Conservation (phyloP, 164 flowering plant species). For the Vitis amurensis region DNA sequence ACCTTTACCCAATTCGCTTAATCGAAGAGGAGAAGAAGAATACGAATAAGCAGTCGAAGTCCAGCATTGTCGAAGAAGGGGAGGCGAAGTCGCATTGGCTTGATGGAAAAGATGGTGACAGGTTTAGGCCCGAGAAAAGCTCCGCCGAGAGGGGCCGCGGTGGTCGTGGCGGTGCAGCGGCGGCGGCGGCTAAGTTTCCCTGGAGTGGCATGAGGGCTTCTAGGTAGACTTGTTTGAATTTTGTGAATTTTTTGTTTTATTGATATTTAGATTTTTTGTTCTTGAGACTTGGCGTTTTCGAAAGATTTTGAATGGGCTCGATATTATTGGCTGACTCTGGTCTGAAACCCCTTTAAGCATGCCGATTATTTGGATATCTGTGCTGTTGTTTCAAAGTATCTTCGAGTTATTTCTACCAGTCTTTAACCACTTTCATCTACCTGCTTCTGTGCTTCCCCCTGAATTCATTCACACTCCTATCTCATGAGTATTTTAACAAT, state of each 20-base stretch:
- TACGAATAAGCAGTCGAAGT: constrained; percentile 39
- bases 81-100: constrained; percentile 63
- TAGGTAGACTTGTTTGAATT: constrained; percentile 17
- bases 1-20: constrained; percentile 53
- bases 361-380: neutral
- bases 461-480: too few relatives aligned
- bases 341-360: neutral
- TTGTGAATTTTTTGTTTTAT: neutral
- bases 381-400: too few relatives aligned
- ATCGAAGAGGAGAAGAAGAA: constrained; percentile 58
- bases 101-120: constrained; percentile 29
- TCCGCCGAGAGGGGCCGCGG: neutral
- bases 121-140: constrained; percentile 18
- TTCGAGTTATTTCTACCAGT: neutral
- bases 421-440: too few relatives aligned
- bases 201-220: constrained; percentile 48
- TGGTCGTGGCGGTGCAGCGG: constrained; percentile 5
- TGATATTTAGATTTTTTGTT: neutral
- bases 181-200: constrained; percentile 8
- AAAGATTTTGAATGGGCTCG: neutral
- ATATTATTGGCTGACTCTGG: neutral
- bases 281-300: neutral
- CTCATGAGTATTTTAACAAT: too few relatives aligned
- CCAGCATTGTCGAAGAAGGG: constrained; percentile 47
- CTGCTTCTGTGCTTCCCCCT: too few relatives aligned